Base-by-base conservation (phyloP, 139 green algal genomes). In the Chlorella sorokiniana region DNA sequence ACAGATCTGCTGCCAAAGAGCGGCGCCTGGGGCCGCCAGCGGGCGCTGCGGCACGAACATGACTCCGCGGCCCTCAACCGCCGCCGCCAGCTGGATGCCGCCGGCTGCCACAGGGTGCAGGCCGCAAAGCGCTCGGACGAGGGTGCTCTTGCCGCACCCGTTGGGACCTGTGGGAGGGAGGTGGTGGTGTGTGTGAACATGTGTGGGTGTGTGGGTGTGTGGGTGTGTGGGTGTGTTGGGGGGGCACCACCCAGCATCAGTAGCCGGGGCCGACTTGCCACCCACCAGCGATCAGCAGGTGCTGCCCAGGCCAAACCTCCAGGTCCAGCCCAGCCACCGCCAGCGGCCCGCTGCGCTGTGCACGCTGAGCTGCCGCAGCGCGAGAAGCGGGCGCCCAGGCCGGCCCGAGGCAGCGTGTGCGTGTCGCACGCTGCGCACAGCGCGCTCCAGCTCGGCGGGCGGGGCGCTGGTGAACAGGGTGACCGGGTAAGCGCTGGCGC, bases 401-500 rank as follows among this genome's bases (percentile, higher is more conserved):
- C 25, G n/a, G 25, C 9, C 31, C 27, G 61, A 10, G 61, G 61
- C 25, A 37, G 61, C 61, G 27, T 78, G 62, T 16, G 33, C 33
- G 31, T 52, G 31, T 25, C 44, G 63, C n/a, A n/a, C 3, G 33
- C 38, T 8, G 41, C 37, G 22, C 7, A 87, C 56, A 41, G 65
- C 81, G 18, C 59, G 40, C 27, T 61, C 51, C 48, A 93, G 51
- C 4, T 56, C 48, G 1, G 45, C 41, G 31, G 77, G 31, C 3
- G 87, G 67, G 11, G 88, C 89, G 35, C 79, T 54, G 20, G 89
- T 93, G 69, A 93, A 88, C 1, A 93, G 52, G 23, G 80, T 92
- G 37, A 79, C 89, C 4, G 89, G 89, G 70, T 91, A 93, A 18
- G 68, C 76, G 14, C 41, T 48, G 27, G 76, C 82, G 41, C 88